Conservation (phyloP, 495 filamentous ascomycete genomes). For the Daldinia concentrica region DNA sequence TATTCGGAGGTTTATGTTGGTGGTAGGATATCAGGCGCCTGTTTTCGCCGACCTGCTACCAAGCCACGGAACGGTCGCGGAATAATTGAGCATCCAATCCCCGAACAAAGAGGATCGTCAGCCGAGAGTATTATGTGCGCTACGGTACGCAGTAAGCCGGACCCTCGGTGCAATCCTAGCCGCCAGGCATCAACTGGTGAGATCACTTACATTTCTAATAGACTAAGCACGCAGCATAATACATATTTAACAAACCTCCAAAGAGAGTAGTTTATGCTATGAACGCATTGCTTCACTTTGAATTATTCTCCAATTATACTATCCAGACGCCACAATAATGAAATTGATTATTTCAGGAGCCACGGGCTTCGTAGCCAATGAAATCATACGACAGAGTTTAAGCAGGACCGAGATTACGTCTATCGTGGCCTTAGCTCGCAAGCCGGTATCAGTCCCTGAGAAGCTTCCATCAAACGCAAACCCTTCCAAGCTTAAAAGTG, state of each 20-base stretch:
- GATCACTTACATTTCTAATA: not conserved
- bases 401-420: slow-evolving; percentile 50
- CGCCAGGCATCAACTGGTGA: not conserved
- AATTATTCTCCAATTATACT: not conserved
- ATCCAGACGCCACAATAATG: slow-evolving; percentile 41
- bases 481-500: slow-evolving; percentile 51
- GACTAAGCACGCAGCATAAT: not conserved
- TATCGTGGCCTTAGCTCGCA: slow-evolving; percentile 54
- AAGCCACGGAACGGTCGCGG: not conserved
- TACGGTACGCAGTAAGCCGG: not conserved
- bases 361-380: slow-evolving; percentile 58
- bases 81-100: not conserved
- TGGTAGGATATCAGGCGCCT: not conserved
- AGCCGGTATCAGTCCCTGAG: slow-evolving; percentile 45
- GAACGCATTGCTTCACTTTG: not conserved
- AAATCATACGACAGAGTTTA: slow-evolving; percentile 57
- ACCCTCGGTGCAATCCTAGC: not conserved
- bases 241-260: not conserved
- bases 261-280: not conserved
- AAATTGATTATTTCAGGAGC: slow-evolving; percentile 62
- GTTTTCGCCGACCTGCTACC: not conserved
- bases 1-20: too few relatives aligned
- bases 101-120: not conserved
- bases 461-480: slow-evolving; percentile 28
- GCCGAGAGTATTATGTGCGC: not conserved